Evolutionary conservation across 2,329 filamentous ascomycete species (phyloP), one percentile per base, ranked within the genome.

Genomic region (Colletotrichum lini): DNA sequence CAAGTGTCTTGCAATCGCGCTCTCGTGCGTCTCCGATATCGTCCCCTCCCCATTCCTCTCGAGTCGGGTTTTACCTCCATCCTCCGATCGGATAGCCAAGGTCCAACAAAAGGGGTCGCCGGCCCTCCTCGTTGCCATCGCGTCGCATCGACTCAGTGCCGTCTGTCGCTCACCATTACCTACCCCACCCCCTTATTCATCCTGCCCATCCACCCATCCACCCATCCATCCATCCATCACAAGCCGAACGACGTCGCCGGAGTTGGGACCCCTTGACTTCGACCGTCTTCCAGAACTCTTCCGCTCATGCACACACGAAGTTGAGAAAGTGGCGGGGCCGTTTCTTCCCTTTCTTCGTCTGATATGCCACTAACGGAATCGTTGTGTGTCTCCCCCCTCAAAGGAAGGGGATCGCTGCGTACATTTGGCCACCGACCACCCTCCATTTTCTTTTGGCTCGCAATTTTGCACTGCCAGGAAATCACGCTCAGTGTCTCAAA

Each of bases 21-120:
- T 52, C 65, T 47, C 45, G 49, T 44, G 18, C 47, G 67, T 70
- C 67, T 70, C 63, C 67, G 63, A 70, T 62, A 35, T 67, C 56
- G 63, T 63, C 47, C 44, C 57, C 13, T 35, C 38, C 45, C 26
- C 42, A n/a, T 30, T 47, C 58, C 49, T n/a, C 21, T 47, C 35
- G 35, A 63, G 21, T 63, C 35, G 50, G 35, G 64, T 38, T 50
- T 18, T 42, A 15, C 30, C 49, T 61, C 67, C 67, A 63, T 67
- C 30, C 49, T 61, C 63, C 67, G 63, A 70, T 61, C 47, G 63
- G 56, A 53, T 18, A 16, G 38, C 8, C 9, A 5, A 9, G 35
- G 35, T 10, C 35, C 35, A 38, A 38, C 35, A 8, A 53, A 30
- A 35, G 3, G 52, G 16, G 12, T 38, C 30, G 16, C 52, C 12